These are phyloP conservation scores for Leishmania tropica DNA, from an alignment of 208 protist species.

Conservation along the genomic window DNA sequence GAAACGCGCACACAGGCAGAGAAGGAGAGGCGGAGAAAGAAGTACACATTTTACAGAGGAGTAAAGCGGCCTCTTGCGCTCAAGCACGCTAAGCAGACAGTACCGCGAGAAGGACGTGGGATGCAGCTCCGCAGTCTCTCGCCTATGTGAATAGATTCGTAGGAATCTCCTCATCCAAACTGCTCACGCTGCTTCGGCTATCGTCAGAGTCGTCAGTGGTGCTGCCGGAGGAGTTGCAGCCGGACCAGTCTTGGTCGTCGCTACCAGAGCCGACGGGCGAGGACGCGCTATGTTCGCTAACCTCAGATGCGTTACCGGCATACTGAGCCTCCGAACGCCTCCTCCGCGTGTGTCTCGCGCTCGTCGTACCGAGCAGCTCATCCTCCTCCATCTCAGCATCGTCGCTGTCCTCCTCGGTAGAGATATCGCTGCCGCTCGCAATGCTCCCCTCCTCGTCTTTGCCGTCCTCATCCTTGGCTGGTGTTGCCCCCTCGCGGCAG, in stretches of 20 bases:
- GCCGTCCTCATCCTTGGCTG: slow-evolving; percentile 16
- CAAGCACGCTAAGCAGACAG: not conserved
- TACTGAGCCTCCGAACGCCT: not conserved
- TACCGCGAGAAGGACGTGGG: not conserved
- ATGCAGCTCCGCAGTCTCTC: too few relatives aligned
- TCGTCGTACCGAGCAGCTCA: not conserved
- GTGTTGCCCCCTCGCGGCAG: slow-evolving; percentile 6
- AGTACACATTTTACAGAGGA: not conserved
- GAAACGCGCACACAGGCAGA: not conserved
- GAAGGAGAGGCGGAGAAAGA: too few relatives aligned
- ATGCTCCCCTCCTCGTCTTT: slow-evolving; percentile 18
- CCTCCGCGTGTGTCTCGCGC: slow-evolving; percentile 1
- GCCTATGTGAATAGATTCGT: slow-evolving; percentile 28
- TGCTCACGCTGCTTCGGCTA: slow-evolving; percentile 29
- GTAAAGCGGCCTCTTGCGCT: too few relatives aligned
- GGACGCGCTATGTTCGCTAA: slow-evolving; percentile 30
- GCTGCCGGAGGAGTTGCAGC: slow-evolving; percentile 18
- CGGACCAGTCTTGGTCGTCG: slow-evolving; percentile 35
- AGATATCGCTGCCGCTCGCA: slow-evolving; percentile 13
- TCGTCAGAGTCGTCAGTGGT: slow-evolving; percentile 11
- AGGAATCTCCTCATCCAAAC: slow-evolving; percentile 31
- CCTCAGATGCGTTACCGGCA: slow-evolving; percentile 23
- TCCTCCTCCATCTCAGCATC: slow-evolving; percentile 17
- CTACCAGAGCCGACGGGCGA: slow-evolving; percentile 21
- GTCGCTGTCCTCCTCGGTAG: slow-evolving; percentile 8